Conservation (phyloP, 768 basidiomycete genomes). For the Suillus tomentosus region DNA sequence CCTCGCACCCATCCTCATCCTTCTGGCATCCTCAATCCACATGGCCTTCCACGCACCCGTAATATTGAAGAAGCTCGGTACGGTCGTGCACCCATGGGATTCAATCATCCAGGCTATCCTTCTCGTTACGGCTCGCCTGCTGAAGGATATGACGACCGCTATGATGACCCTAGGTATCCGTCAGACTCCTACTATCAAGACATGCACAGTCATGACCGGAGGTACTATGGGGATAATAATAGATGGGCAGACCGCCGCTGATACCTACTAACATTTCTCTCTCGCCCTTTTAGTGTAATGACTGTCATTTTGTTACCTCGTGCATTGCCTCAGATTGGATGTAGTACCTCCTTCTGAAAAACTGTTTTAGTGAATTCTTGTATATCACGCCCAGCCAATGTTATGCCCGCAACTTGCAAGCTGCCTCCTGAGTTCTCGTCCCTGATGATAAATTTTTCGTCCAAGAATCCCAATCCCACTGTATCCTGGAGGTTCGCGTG, state of each 20-base stretch:
- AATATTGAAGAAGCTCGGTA: background rate
- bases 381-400: no score
- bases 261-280: background rate
- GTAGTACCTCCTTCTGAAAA: constrained; percentile 1
- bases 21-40: background rate
- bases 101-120: background rate
- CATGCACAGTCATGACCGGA: background rate
- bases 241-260: background rate
- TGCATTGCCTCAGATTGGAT: background rate
- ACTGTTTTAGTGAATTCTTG: background rate
- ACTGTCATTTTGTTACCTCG: constrained; percentile 1
- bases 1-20: background rate
- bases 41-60: background rate
- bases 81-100: background rate
- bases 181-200: background rate
- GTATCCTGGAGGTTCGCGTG: no score
- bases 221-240: constrained; percentile 1
- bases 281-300: background rate
- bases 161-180: background rate
- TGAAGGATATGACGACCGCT: background rate
- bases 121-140: background rate
- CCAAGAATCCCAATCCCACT: no score
- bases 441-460: no score
- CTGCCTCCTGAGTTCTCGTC: no score
- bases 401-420: no score